phyloP scores from a whole-genome alignment of 257 asterid species.

The Capsicum pubescens region DNA sequence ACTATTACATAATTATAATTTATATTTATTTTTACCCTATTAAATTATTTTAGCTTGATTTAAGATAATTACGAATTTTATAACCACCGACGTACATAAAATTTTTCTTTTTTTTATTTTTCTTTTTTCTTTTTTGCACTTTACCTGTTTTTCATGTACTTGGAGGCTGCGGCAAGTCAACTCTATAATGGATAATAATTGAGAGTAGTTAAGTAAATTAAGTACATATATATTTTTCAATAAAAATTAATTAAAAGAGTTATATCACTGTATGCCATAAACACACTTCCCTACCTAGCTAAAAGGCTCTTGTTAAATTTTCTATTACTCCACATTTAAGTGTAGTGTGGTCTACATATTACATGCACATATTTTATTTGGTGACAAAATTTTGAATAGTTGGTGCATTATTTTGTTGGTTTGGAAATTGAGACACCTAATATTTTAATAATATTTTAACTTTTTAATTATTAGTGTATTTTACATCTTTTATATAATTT shows the following conservation, averaged over 20 bases:
- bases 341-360: background rate
- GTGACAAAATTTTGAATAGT: background rate
- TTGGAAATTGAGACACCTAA: background rate
- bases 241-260: background rate
- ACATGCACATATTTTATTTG: background rate
- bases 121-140: background rate
- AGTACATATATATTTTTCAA: background rate
- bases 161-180: background rate
- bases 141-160: background rate
- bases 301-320: background rate
- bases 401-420: background rate
- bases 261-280: background rate
- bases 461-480: background rate
- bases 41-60: background rate
- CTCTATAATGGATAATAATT: constrained; percentile 1
- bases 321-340: background rate
- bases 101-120: too few species aligned
- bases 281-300: background rate
- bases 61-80: background rate
- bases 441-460: background rate
- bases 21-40: background rate
- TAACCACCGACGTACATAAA: background rate
- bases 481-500: background rate
- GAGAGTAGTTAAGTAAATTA: background rate
- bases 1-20: background rate